These are phyloP conservation scores for Buxus sempervirens DNA, from an alignment of 164 flowering plant genomes.

Conservation along the genomic window DNA sequence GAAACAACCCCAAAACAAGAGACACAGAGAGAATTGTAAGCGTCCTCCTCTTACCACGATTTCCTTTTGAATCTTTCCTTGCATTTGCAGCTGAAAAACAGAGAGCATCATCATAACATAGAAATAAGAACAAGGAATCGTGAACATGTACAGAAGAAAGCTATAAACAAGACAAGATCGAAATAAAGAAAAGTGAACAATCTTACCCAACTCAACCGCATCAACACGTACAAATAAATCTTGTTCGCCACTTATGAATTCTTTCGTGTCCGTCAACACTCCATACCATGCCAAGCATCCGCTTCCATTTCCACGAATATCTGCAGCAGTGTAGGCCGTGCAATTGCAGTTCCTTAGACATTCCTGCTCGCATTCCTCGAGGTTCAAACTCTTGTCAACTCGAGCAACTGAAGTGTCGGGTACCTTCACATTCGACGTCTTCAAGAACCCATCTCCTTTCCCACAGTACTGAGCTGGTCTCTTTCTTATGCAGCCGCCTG, in stretches of 20 bases:
- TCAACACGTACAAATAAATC: slow-evolving; percentile 27
- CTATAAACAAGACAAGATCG: background rate
- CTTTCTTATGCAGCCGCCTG: slow-evolving; percentile 37
- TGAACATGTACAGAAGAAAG: background rate
- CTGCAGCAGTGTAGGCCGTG: slow-evolving; percentile 24
- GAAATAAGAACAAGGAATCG: background rate
- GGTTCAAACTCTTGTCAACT: slow-evolving; percentile 6
- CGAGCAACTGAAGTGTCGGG: slow-evolving; percentile 27
- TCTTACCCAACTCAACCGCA: slow-evolving; percentile 26
- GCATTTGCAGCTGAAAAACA: slow-evolving; percentile 7
- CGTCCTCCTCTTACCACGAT: background rate
- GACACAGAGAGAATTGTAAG: background rate
- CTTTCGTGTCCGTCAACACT: slow-evolving; percentile 20
- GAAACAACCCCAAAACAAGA: background rate
- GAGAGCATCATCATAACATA: background rate
- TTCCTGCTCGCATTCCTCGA: slow-evolving; percentile 20
- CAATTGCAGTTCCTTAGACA: slow-evolving; percentile 45
- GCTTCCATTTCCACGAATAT: slow-evolving; percentile 15
- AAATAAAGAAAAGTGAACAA: background rate
- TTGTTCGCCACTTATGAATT: slow-evolving; percentile 19
- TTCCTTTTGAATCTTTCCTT: background rate
- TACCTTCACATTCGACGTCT: slow-evolving; percentile 18
- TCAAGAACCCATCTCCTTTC: slow-evolving; percentile 27
- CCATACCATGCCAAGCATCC: slow-evolving; percentile 35
- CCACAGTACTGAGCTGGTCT: slow-evolving; percentile 21